phyloP scores from a whole-genome alignment of 75 land plant genomes.

The Sequoiadendron giganteum region DNA sequence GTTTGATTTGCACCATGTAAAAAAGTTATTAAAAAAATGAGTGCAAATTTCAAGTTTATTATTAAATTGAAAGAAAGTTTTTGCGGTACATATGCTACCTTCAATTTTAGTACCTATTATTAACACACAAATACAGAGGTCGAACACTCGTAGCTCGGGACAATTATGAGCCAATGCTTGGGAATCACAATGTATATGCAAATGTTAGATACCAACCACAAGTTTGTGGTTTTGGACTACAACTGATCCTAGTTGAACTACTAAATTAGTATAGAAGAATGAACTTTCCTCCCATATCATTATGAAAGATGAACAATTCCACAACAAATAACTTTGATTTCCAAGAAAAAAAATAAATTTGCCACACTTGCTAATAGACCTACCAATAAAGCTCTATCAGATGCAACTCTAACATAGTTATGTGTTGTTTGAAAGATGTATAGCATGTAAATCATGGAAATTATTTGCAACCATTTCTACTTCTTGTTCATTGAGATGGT shows the following conservation, averaged over 20 bases:
- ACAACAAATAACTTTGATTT: background rate
- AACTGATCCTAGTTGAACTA: constrained; percentile 5
- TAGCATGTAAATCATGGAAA: constrained; percentile 75
- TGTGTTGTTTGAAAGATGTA: constrained; percentile 79
- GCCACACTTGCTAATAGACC: background rate
- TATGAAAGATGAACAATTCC: background rate
- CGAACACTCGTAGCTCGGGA: no score
- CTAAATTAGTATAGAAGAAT: background rate
- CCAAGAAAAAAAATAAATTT: background rate
- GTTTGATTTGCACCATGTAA: no score
- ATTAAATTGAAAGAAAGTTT: no score
- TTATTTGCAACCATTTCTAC: constrained; percentile 60
- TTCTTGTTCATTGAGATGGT: constrained; percentile 73
- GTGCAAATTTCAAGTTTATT: no score
- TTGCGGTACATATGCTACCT: no score
- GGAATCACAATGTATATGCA: no score
- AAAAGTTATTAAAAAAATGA: no score
- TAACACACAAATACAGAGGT: no score
- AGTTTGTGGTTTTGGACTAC: background rate
- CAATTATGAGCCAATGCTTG: no score
- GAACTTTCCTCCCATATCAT: background rate
- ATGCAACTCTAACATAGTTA: constrained; percentile 73
- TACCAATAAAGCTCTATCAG: constrained; percentile 83
- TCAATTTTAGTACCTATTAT: no score
- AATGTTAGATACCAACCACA: no score